Percentiles rank a stretch among this genome's conserved stretches.
Conservation (phyloP, 495 filamentous ascomycete genomes). For the Aspergillus biplanus region DNA sequence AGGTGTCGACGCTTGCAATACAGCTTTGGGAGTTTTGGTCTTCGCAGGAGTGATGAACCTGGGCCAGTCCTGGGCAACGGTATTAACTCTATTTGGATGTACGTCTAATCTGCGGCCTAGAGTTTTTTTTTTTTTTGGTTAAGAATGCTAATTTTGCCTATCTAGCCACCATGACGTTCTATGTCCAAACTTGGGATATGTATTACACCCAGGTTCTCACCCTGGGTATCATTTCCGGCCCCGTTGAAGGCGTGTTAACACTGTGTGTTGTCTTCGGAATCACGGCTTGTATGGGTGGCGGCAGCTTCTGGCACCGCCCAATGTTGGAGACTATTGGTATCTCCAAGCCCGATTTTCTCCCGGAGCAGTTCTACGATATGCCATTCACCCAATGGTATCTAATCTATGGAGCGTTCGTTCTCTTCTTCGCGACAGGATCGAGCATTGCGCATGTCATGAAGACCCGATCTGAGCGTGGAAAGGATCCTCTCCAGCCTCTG, state of each 20-base stretch:
- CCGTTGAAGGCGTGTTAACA: constrained; percentile 91
- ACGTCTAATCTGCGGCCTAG: constrained; percentile 28
- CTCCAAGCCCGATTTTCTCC: constrained; percentile 64
- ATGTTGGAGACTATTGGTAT: constrained; percentile 76
- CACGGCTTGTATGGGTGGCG: constrained; percentile 83
- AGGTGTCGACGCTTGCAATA: constrained; percentile 95
- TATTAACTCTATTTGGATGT: constrained; percentile 84
- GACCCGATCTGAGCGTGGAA: constrained; percentile 71
- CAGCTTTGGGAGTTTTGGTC: constrained; percentile 87
- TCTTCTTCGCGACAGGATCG: constrained; percentile 75
- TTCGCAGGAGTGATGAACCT: constrained; percentile 91
- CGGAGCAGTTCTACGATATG: constrained; percentile 70
- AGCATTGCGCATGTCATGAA: constrained; percentile 83
- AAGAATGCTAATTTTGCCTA: constrained; percentile 25
- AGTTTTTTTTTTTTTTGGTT: neutral
- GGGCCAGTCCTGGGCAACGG: constrained; percentile 88
- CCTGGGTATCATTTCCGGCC: constrained; percentile 88
- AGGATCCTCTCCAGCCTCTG: constrained; percentile 71
- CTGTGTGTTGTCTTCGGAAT: constrained; percentile 81
- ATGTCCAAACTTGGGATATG: constrained; percentile 98
- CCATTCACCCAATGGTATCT: constrained; percentile 92
- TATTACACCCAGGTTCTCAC: constrained; percentile 97
- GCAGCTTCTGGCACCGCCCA: constrained; percentile 87
- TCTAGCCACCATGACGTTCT: constrained; percentile 82
- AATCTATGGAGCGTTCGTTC: constrained; percentile 81